A percentile compares a stretch with the other conserved stretches of the same genome.
These are phyloP conservation scores for Raphanus raphanistrum DNA, from an alignment of 345 rosid species.

Conservation along the genomic window DNA sequence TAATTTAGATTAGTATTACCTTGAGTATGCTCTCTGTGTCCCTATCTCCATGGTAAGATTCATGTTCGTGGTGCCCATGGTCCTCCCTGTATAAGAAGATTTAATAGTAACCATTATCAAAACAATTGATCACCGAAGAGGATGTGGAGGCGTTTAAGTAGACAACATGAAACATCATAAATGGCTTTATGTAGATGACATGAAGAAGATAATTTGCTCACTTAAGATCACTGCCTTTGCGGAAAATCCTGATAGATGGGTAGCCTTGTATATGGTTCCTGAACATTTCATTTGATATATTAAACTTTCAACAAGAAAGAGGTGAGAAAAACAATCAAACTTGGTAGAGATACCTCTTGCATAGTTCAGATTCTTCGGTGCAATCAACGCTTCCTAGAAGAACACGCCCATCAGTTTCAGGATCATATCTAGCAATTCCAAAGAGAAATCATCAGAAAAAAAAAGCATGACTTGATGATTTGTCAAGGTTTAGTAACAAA, in stretches of 20 bases:
- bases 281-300: slow-evolving; percentile 20
- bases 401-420: slow-evolving; percentile 76
- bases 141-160: neutral
- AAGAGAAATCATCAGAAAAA: slow-evolving; percentile 3
- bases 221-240: slow-evolving; percentile 80
- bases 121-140: neutral
- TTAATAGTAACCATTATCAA: neutral
- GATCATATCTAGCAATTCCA: slow-evolving; percentile 65
- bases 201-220: slow-evolving; percentile 25
- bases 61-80: slow-evolving; percentile 91
- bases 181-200: neutral
- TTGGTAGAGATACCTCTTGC: slow-evolving; percentile 60
- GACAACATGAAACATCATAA: neutral
- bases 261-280: slow-evolving; percentile 95
- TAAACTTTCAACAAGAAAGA: slow-evolving; percentile 7
- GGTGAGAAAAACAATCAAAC: slow-evolving; percentile 8
- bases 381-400: slow-evolving; percentile 85
- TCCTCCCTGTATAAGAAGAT: slow-evolving; percentile 57
- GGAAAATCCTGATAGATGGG: slow-evolving; percentile 95
- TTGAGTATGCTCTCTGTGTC: slow-evolving; percentile 88
- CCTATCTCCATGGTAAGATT: slow-evolving; percentile 92
- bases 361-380: slow-evolving; percentile 65
- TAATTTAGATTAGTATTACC: slow-evolving; percentile 39
- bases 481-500: neutral
- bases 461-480: neutral